Evolutionary conservation across 768 basidiomycete species (phyloP).

Genomic region (Symmetrospora coprosmae): DNA sequence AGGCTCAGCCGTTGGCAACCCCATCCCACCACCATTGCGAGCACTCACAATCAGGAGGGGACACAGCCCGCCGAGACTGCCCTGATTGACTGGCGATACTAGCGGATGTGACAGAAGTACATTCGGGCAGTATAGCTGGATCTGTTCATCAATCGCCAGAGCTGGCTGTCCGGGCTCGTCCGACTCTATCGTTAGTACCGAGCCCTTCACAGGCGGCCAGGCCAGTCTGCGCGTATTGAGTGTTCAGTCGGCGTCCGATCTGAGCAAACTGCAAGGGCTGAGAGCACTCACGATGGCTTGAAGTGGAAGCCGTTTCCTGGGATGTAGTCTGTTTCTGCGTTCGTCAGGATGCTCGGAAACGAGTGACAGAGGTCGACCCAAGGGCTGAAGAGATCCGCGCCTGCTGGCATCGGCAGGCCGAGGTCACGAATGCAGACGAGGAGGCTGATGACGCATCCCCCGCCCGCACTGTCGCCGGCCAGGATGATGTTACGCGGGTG

Average conservation of each 20-base stretch:
- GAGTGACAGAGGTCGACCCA: constrained; percentile 88
- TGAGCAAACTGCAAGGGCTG: neutral
- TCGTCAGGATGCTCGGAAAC: constrained; percentile 71
- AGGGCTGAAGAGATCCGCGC: constrained; percentile 75
- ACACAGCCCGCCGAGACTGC: constrained; percentile 76
- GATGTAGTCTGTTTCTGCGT: constrained; percentile 55
- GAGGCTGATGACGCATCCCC: constrained; percentile 66
- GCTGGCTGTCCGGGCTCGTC: constrained; percentile 34
- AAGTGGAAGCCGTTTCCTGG: constrained; percentile 19
- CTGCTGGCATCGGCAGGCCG: constrained; percentile 67
- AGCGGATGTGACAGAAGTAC: constrained; percentile 49
- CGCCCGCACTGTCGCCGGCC: constrained; percentile 86
- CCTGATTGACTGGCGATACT: constrained; percentile 62
- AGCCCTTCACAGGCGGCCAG: constrained; percentile 22
- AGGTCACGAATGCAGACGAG: constrained; percentile 72
- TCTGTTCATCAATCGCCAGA: constrained; percentile 37
- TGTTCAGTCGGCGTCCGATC: constrained; percentile 39
- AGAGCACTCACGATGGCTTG: too few species aligned
- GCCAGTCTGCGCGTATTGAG: constrained; percentile 39
- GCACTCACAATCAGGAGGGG: constrained; percentile 61
- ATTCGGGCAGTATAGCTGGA: constrained; percentile 78
- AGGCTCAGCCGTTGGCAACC: neutral
- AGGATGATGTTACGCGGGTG: constrained; percentile 68
- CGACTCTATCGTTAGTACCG: constrained; percentile 32
- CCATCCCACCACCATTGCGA: neutral